phyloP scores from a whole-genome alignment of 2,329 filamentous ascomycete genomes.

The Ophiostoma novo-ulmi region DNA sequence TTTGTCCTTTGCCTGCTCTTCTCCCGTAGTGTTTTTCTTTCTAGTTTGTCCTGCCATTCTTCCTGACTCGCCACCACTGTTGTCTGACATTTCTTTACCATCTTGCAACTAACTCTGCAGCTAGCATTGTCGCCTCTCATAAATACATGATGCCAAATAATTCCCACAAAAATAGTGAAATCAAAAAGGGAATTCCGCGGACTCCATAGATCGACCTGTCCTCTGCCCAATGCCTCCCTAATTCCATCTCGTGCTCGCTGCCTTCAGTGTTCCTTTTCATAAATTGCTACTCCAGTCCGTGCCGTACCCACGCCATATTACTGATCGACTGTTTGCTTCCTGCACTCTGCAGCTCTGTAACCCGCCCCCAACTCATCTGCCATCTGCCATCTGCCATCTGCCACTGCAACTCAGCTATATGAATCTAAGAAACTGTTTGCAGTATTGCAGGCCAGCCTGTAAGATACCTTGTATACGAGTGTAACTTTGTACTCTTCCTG shows the following conservation, averaged over 20 bases:
- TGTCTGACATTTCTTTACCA: neutral
- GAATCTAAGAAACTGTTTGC: too few species aligned
- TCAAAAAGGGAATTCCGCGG: neutral
- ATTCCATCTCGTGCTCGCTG: neutral
- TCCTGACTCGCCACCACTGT: neutral
- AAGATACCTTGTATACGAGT: too few species aligned
- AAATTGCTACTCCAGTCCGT: neutral
- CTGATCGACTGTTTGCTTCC: neutral
- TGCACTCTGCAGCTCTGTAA: constrained; percentile 1
- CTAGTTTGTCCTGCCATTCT: neutral
- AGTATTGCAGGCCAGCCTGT: too few species aligned
- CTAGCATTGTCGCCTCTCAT: neutral
- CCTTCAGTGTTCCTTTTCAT: neutral
- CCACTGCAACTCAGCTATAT: neutral
- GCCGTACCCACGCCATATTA: neutral
- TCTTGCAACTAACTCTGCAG: neutral
- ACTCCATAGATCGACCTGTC: neutral
- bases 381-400: neutral
- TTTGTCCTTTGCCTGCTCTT: neutral
- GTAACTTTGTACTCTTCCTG: neutral
- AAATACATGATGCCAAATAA: neutral
- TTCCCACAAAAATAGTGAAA: neutral
- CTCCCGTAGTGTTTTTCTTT: neutral
- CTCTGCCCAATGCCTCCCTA: neutral
- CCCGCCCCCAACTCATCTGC: neutral